Evolutionary conservation across 1,284 basidiomycete species (phyloP).

Genomic region (Melanopsichium pennsylvanicum): DNA sequence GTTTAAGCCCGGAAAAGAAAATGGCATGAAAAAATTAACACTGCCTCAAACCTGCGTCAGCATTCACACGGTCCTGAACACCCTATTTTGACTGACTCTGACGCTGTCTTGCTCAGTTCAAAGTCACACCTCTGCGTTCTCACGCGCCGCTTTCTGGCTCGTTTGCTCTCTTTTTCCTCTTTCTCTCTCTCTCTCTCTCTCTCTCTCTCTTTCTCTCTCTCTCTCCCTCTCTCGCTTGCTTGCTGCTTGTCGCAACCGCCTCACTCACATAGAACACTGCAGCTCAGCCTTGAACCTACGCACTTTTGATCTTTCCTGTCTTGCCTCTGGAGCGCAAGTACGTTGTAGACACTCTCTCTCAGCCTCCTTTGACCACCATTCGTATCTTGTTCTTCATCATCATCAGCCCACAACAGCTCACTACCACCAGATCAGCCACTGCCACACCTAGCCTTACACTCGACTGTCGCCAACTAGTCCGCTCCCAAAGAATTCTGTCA

Average conservation of each 20-base stretch:
- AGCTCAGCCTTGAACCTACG: no score
- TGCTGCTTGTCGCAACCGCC: no score
- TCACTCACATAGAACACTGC: no score
- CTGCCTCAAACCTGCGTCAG: conserved; percentile 4
- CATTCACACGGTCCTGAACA: no score
- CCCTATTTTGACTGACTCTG: no score
- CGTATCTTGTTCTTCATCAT: neutral
- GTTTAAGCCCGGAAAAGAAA: neutral
- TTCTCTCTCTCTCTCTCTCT: no score
- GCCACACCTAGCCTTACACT: no score
- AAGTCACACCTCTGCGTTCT: no score
- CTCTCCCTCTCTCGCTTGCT: neutral
- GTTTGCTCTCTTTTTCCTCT: neutral
- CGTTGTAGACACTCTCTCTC: conserved; percentile 1
- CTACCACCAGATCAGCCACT: neutral
- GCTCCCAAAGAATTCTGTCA: neutral
- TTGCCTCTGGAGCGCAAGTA: no score
- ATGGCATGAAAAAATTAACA: neutral
- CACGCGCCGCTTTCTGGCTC: no score
- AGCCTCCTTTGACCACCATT: neutral
- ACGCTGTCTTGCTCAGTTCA: no score
- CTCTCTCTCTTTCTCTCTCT: conserved; percentile 1
- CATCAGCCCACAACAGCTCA: neutral
- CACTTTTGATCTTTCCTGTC: neutral
- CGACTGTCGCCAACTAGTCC: neutral